Evolutionary conservation across 495 filamentous ascomycete species (phyloP).

Genomic region (Neurospora tetraspora): DNA sequence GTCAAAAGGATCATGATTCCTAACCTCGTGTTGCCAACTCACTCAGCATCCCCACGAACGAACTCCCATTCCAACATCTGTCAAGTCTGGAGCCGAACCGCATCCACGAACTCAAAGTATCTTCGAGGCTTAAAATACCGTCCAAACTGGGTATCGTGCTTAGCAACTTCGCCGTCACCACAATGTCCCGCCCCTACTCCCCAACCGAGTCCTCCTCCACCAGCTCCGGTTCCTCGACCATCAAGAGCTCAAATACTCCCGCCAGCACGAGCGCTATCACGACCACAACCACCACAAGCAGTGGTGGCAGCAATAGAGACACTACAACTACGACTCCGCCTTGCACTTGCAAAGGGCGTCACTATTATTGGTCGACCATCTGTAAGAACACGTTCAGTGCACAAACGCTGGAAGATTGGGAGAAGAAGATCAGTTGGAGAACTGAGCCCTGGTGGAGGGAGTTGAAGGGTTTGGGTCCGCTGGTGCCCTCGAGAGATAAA

Average conservation of each 20-base stretch:
- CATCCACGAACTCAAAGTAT: not conserved
- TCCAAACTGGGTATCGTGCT: not conserved
- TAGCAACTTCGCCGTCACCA: rapidly evolving
- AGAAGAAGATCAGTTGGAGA: rapidly evolving
- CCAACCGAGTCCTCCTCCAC: not conserved
- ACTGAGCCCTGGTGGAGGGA: not conserved
- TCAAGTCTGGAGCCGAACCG: not conserved
- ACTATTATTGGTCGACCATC: not conserved
- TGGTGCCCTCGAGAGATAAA: not conserved
- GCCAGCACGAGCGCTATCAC: not conserved
- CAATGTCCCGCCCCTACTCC: not conserved
- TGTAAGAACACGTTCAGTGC: not conserved
- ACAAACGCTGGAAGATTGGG: not conserved
- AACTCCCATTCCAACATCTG: not conserved
- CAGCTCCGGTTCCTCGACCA: not conserved
- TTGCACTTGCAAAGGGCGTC: not conserved
- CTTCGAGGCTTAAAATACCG: not conserved
- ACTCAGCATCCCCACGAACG: not conserved
- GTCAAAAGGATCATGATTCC: not conserved
- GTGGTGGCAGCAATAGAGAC: not conserved
- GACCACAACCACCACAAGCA: not conserved
- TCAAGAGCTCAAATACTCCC: not conserved
- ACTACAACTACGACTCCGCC: not conserved
- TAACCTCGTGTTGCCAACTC: not conserved
- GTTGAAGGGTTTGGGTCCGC: not conserved